Base-by-base conservation (phyloP, 1,284 basidiomycete species). In the Leccinum pachyderme region DNA sequence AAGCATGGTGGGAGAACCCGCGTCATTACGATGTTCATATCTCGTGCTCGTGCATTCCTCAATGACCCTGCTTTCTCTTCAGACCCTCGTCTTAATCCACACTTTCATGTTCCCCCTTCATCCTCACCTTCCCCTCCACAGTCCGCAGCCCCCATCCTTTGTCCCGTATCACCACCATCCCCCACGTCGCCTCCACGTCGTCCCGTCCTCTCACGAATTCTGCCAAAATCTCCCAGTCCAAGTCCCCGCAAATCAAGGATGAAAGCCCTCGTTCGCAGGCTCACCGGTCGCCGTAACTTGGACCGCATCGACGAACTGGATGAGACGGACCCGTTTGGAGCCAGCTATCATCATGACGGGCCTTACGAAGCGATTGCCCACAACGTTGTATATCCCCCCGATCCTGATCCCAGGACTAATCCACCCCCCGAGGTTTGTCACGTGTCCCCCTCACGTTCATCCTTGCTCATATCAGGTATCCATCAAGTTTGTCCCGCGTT, bases 271-370 rank as follows among this genome's bases (percentile, higher is more conserved):
- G 56, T 72, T 39, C 68, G 59, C 33, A 64, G 58, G 7, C 49
- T 72, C 13, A 67, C 69, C 32, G 68, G 63, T 45, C 69, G 58
- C 55, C 73, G 62, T 61, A 77, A 81, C 53, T 75, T 90, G 48
- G 88, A 89, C 70, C 77, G 78, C 28, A 86, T 90, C 57, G 87
- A 90, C 63, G 85, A 89, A 67, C 69, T 90, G 39, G 88, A 91
- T 63, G 86, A 88, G 65, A 81, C 81, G 12, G 85, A 82, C 65
- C 85, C 86, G 4, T 75, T 83, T 53, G 87, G 86, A 4, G 58
- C 77, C 15, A 69, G 75, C 13, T 72, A 85, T 59, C 87, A 89
- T 65, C 84, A 89, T 60, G 75, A 74, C 45, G 82, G 87, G 0
- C 87, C 86, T 24, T 90, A 89, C 63, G 86, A 91, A 61, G 82